Evolutionary conservation across 2,329 filamentous ascomycete species (phyloP).

Genomic region (Cladosporium sp.): DNA sequence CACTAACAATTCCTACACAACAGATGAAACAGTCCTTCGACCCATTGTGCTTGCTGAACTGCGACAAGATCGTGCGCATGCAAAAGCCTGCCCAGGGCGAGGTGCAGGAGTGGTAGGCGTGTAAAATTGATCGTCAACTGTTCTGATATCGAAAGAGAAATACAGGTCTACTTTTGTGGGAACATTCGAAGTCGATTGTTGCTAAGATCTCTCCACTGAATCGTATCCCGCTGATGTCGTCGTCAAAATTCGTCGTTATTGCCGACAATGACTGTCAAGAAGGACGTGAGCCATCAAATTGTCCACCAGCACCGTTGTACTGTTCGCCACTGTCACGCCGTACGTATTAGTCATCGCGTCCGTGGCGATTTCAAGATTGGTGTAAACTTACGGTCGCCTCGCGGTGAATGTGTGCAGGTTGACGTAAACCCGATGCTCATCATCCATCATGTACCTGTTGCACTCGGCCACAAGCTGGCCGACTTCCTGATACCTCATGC

Average conservation of each 20-base stretch:
- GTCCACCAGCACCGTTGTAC: no score
- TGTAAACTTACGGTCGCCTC: neutral
- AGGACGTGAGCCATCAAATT: no score
- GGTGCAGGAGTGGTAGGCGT: slow-evolving; percentile 36
- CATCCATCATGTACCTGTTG: neutral
- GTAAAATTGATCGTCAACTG: neutral
- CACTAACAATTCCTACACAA: slow-evolving; percentile 2
- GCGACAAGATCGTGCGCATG: slow-evolving; percentile 61
- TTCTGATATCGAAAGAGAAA: no score
- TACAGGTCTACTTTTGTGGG: no score
- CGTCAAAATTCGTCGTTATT: no score
- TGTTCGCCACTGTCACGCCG: no score
- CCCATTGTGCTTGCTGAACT: slow-evolving; percentile 63
- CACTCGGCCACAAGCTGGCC: neutral
- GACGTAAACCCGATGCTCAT: neutral
- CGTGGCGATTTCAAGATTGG: neutral
- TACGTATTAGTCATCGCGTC: no score
- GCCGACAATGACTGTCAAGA: no score
- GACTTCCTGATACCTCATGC: neutral
- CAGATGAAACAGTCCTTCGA: slow-evolving; percentile 78
- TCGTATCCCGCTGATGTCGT: no score
- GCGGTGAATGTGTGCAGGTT: neutral
- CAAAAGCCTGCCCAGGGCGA: slow-evolving; percentile 48
- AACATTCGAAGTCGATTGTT: no score
- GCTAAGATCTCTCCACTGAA: no score